Conservation (phyloP, 345 rosid species). For the Melaleuca alternifolia region DNA sequence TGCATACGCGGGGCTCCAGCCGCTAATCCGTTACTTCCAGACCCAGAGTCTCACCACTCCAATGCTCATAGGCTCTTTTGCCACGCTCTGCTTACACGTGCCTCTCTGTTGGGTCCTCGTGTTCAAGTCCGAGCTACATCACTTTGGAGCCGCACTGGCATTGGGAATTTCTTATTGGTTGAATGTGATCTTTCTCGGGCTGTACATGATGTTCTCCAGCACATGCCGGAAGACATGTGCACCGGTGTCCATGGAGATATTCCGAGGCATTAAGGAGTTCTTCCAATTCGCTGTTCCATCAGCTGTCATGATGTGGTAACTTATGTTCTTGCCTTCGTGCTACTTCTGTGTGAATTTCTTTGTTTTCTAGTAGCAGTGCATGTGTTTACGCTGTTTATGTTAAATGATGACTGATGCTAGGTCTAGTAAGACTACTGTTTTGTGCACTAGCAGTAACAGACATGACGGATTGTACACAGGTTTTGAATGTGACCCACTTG, state of each 20-base stretch:
- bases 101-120: constrained; percentile 33
- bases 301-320: constrained; percentile 37
- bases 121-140: constrained; percentile 17
- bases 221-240: constrained; percentile 23
- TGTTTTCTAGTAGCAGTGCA: neutral
- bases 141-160: constrained; percentile 29
- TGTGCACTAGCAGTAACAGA: neutral
- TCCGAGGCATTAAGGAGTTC: constrained; percentile 19
- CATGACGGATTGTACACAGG: neutral
- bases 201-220: constrained; percentile 25
- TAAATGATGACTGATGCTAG: neutral
- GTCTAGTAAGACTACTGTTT: neutral
- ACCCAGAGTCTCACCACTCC: constrained; percentile 29
- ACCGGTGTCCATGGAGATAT: constrained; percentile 12
- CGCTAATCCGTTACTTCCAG: constrained; percentile 28
- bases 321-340: neutral
- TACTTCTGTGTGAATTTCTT: neutral
- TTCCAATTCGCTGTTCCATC: constrained; percentile 40
- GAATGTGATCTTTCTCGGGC: constrained; percentile 20
- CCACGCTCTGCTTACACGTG: constrained; percentile 16
- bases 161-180: constrained; percentile 25
- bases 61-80: constrained; percentile 25
- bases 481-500: neutral
- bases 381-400: neutral
- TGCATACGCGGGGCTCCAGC: constrained; percentile 27